Evolutionary conservation across 176 grass and related monocot species (phyloP), one percentile per base, ranked within the genome.

Genomic region (Sorghum bicolor): DNA sequence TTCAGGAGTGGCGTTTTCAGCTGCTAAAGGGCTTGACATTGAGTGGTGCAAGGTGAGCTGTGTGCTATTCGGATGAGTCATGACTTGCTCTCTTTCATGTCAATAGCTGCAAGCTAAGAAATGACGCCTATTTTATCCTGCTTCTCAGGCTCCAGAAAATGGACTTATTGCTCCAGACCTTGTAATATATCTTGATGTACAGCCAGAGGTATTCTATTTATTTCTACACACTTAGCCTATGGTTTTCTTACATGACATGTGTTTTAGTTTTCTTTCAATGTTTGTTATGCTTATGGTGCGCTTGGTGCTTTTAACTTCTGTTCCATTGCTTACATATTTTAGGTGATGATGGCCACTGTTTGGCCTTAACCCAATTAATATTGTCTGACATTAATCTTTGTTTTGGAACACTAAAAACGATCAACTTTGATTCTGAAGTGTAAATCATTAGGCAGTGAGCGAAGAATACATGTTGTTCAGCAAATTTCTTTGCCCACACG

Each of bases 81-180:
- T 72, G 62, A 41, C 12, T 37, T 40, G 8, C 26, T 45, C 52
- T 40, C 6, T 70, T 80, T 43, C 13, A 4, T 19, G 28, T 89
- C 58, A 65, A 82, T 82, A 57, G 19, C 16, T 75, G 32, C n/a
- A 81, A 29, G 50, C 28, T 81, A 36, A 71, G 17, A 70, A 78
- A 70, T 70, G 19, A 38, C 11, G 29, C 25, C 26, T 69, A 4
- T 24, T 13, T 8, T 60, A 25, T 25, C 19, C 6, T 84, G 1
- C 58, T 87, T 61, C 26, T 43, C 77, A 98, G 96, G 89, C 93
- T 84, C 93, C 93, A 44, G 96, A 98, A 76, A 87, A 80, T 82
- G 91, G 93, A 63, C 77, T 98, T 74, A 40, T 95, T 92, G 93
- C 93, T 80, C 93, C 96, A 65, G 96, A 98, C 88, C 82, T 98